Conservation (phyloP, 257 asterid species). For the Scutellaria minor region DNA sequence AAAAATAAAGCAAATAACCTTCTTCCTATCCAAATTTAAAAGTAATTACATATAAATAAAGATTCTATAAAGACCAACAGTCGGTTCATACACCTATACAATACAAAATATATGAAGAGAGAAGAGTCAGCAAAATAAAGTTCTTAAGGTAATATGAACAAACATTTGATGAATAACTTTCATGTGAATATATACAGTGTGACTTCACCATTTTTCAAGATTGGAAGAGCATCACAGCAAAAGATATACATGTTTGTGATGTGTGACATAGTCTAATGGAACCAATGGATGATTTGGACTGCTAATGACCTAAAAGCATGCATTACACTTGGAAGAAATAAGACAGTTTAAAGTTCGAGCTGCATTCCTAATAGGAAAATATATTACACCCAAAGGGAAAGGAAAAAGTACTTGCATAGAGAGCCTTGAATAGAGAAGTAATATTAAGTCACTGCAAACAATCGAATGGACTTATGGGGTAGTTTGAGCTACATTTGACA, state of each 20-base stretch:
- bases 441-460: constrained; percentile 9
- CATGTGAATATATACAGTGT: background rate
- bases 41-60: constrained; percentile 22
- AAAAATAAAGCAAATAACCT: constrained; percentile 14
- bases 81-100: constrained; percentile 15
- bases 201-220: background rate
- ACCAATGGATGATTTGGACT: constrained; percentile 23
- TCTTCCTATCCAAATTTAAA: constrained; percentile 15
- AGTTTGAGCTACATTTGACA: constrained; percentile 20
- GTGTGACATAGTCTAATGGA: constrained; percentile 1
- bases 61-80: constrained; percentile 27
- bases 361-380: constrained; percentile 8
- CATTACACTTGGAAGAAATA: constrained; percentile 24
- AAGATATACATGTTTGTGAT: constrained; percentile 11
- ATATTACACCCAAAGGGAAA: constrained; percentile 17
- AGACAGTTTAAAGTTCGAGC: constrained; percentile 24
- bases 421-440: constrained; percentile 2
- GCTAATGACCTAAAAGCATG: constrained; percentile 23
- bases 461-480: constrained; percentile 24
- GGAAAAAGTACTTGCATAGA: background rate
- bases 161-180: constrained; percentile 12
- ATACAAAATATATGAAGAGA: constrained; percentile 11
- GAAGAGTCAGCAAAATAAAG: constrained; percentile 1
- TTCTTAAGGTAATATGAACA: constrained; percentile 26
- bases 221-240: constrained; percentile 4